Conservation (phyloP, 371 early-diverging fungal genomes). For the Mucor sp. region DNA sequence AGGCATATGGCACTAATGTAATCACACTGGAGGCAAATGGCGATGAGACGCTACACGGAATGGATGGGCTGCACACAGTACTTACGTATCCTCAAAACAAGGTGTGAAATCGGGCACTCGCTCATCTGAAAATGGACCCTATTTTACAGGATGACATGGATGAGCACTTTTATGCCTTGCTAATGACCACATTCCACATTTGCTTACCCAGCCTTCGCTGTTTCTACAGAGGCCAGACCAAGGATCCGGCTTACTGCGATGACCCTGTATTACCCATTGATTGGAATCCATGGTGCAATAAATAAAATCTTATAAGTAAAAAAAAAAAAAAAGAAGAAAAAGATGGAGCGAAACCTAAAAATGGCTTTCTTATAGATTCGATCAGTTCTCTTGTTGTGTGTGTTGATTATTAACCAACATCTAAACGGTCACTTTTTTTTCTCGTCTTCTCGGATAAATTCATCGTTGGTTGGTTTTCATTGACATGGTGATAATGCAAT, state of each 20-base stretch:
- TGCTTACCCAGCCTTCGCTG: conserved; percentile 46
- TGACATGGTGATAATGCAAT: too few species aligned
- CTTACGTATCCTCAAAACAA: conserved; percentile 75
- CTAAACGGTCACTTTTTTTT: not conserved
- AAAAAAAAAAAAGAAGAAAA: not conserved
- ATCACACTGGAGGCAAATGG: conserved; percentile 27
- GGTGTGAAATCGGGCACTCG: conserved; percentile 72
- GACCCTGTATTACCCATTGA: conserved; percentile 17
- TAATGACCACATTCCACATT: not conserved
- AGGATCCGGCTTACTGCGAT: conserved; percentile 1
- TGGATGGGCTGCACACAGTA: not conserved
- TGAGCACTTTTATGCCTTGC: not conserved
- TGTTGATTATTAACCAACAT: not conserved
- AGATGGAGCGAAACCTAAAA: not conserved
- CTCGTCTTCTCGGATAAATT: conserved; percentile 1
- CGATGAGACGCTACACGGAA: too few species aligned
- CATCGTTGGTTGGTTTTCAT: not conserved
- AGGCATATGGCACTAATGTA: conserved; percentile 44
- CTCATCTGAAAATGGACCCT: conserved; percentile 69
- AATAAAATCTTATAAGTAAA: not conserved
- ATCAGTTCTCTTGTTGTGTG: not conserved
- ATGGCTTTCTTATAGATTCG: not conserved
- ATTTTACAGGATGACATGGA: conserved; percentile 12
- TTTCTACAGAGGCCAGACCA: conserved; percentile 31
- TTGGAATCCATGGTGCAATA: conserved; percentile 9